Percentiles rank a stretch among this genome's conserved stretches.
Evolutionary conservation across 495 filamentous ascomycete genomes (phyloP).

Genomic region (Aspergillus nanangensis): DNA sequence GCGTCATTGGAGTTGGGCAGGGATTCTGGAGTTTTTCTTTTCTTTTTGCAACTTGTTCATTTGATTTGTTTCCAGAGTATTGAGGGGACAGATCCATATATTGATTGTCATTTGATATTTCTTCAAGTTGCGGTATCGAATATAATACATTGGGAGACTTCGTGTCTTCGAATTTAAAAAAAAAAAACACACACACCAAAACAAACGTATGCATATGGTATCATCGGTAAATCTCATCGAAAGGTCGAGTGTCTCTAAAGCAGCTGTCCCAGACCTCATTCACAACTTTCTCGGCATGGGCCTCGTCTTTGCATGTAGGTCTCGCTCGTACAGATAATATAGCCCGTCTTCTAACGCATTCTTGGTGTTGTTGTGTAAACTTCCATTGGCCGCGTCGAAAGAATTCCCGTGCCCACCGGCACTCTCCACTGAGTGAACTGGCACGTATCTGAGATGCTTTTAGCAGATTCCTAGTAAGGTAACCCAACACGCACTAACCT

Average conservation of each 20-base stretch:
- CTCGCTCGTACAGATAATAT: constrained; percentile 67
- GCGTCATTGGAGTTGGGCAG: too few species aligned
- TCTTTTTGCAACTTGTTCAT: not conserved
- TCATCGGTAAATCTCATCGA: constrained; percentile 94
- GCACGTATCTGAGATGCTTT: constrained; percentile 83
- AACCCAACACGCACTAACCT: constrained; percentile 64
- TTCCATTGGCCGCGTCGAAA: constrained; percentile 79
- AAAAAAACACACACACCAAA: too few species aligned
- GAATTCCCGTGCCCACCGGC: constrained; percentile 83
- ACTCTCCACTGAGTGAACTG: constrained; percentile 87
- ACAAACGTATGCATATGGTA: not conserved
- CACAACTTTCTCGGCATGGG: constrained; percentile 80
- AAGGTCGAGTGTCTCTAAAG: constrained; percentile 88
- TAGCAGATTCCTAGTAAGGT: too few species aligned
- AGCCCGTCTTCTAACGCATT: constrained; percentile 81
- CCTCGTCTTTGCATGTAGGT: constrained; percentile 79
- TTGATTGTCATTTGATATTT: too few species aligned
- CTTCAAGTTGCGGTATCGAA: too few species aligned
- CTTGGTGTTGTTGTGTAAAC: constrained; percentile 86
- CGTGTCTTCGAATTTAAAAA: too few species aligned
- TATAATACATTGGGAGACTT: not conserved
- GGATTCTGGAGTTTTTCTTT: not conserved
- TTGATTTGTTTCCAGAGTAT: not conserved
- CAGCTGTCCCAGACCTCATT: constrained; percentile 98
- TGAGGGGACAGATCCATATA: not conserved